Evolutionary conservation across 2,329 filamentous ascomycete genomes (phyloP), one percentile per base, ranked within the genome.

Genomic region (Didymella lethalis): DNA sequence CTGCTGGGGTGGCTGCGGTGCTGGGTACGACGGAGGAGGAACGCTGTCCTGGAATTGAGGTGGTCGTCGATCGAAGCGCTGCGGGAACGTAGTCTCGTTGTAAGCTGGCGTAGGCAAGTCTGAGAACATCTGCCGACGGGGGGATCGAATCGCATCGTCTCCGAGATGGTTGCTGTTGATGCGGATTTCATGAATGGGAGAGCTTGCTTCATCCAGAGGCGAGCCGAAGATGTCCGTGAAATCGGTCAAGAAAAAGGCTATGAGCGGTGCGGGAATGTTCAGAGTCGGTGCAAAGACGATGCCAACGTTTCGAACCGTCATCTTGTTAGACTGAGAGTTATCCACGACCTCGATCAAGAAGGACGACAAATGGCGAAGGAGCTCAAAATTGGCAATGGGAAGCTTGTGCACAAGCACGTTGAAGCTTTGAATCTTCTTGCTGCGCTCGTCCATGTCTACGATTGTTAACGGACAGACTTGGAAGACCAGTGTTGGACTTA

Each of bases 221-320:
- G 86, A 83, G 20, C 90, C 90, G 73, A 98, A 99, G 47, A 99
- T 94, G 41, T 85, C 86, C 63, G 90, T 85, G 73, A 92, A 97
- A 71, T 98, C 93, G 64, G 95, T 93, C 57, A 99, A 83, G 77
- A 99, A 95, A 76, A 96, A 85, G 3, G 93, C 93, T 75, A 99
- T 97, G 11, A 99, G 90, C 0, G 94, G 93, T 0, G 93, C 93
- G 0, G 95, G 94, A 43, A 99, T 97, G 76, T 98, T 98, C 53
- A 99, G 84, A 0, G 95, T 98, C 0, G 95, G 95, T 16, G 95
- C 96, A 77, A 99, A 99, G 56, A 99, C 94, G 68, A 99, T 98
- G 64, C 95, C 94, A 54, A 99, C 81, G 72, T 99, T 99, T 65
- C 94, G 89, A 52, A 97, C 91, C 11, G 91, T 97, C 95, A 99